A percentile compares a stretch with the other conserved stretches of the same genome.
phyloP scores from a whole-genome alignment of 768 basidiomycete genomes.

The Cystoderma amianthinum region DNA sequence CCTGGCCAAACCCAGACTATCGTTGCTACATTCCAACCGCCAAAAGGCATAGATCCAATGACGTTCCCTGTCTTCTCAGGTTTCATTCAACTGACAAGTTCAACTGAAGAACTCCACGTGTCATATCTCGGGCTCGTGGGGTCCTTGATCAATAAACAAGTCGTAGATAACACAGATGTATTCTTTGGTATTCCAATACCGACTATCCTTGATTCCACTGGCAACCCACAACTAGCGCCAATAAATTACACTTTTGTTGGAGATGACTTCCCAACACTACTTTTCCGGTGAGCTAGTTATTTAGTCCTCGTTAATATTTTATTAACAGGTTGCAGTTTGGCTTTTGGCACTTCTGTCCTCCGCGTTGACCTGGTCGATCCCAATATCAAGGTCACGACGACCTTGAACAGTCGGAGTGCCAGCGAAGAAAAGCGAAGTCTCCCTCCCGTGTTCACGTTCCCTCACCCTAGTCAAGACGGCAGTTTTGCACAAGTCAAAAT shows the following conservation, averaged over 20 bases:
- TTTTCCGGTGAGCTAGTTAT: conserved; percentile 25
- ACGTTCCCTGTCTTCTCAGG: conserved; percentile 56
- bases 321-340: conserved; percentile 18
- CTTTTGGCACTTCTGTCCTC: conserved; percentile 42
- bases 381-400: conserved; percentile 30
- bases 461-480: conserved; percentile 21
- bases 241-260: conserved; percentile 40
- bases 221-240: conserved; percentile 29
- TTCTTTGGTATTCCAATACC: conserved; percentile 40
- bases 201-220: conserved; percentile 30
- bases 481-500: conserved; percentile 32
- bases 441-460: conserved; percentile 25
- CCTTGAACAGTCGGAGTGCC: no score
- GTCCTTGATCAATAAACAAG: conserved; percentile 38
- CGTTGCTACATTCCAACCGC: conserved; percentile 37
- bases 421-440: conserved; percentile 12
- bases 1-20: conserved; percentile 36
- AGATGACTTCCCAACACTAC: conserved; percentile 30
- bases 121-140: conserved; percentile 38
- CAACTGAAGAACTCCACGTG: conserved; percentile 28
- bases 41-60: conserved; percentile 32
- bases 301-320: not conserved
- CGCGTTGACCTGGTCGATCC: conserved; percentile 41
- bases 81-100: conserved; percentile 39
- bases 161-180: conserved; percentile 42